phyloP scores from a whole-genome alignment of 2,329 filamentous ascomycete genomes.

The Fusarium sp. region DNA sequence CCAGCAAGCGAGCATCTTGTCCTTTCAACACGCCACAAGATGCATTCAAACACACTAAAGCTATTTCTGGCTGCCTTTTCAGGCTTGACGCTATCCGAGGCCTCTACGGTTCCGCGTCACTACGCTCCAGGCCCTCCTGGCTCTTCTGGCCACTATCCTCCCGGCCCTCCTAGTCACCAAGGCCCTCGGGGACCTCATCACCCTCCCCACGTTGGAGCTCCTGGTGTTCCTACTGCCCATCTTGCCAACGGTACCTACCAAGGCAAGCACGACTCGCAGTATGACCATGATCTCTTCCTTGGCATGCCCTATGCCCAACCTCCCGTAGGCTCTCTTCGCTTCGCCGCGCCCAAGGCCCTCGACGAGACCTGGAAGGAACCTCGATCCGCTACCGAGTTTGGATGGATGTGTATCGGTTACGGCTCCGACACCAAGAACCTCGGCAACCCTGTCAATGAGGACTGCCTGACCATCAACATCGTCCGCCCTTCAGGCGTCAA shows the following conservation, averaged over 20 bases:
- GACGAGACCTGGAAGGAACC: constrained; percentile 61
- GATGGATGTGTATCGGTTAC: constrained; percentile 66
- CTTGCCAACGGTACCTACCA: constrained; percentile 63
- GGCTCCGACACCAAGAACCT: constrained; percentile 55
- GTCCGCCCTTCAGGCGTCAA: constrained; percentile 47
- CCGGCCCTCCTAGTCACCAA: neutral
- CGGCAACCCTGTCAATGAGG: constrained; percentile 44
- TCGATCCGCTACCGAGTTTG: constrained; percentile 63
- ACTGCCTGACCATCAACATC: constrained; percentile 49
- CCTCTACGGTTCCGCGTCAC: constrained; percentile 13
- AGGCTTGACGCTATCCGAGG: constrained; percentile 21
- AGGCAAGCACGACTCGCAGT: constrained; percentile 55
- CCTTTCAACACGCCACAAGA: constrained; percentile 12
- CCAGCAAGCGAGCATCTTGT: neutral
- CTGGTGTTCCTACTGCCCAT: constrained; percentile 15
- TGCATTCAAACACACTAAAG: constrained; percentile 34
- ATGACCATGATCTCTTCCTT: constrained; percentile 66
- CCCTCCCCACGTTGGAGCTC: constrained; percentile 4
- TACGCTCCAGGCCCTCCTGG: neutral
- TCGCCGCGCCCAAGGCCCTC: constrained; percentile 65
- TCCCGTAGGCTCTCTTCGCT: constrained; percentile 67
- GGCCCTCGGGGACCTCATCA: neutral
- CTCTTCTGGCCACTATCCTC: neutral
- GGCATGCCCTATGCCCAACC: constrained; percentile 71
- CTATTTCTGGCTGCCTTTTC: constrained; percentile 35